A percentile compares a stretch with the other conserved stretches of the same genome.
phyloP scores from a whole-genome alignment of 805 yeast genomes.

The Kodamaea laetipori region DNA sequence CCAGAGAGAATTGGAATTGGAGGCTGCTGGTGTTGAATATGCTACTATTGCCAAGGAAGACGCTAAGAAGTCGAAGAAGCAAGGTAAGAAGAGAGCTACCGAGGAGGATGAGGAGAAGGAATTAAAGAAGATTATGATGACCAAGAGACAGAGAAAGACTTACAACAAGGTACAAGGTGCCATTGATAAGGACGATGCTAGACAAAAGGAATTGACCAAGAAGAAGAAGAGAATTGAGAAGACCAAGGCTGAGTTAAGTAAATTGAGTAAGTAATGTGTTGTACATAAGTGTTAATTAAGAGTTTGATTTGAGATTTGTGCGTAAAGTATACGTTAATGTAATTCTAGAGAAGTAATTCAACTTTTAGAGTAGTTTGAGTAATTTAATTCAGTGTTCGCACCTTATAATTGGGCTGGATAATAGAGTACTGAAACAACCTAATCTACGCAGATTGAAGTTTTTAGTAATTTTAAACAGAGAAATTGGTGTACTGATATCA shows the following conservation, averaged over 20 bases:
- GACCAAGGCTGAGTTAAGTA: conserved; percentile 30
- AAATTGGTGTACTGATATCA: too few species aligned
- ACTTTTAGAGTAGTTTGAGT: not conserved
- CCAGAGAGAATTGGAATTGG: conserved; percentile 81
- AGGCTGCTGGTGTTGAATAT: conserved; percentile 78
- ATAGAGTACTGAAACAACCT: too few species aligned
- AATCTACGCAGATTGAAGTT: too few species aligned
- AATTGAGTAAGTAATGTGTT: conserved; percentile 6
- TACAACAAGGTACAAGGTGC: conserved; percentile 96
- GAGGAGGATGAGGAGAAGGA: conserved; percentile 82
- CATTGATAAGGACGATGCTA: conserved; percentile 75
- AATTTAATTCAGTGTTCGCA: too few species aligned
- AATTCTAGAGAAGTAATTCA: too few species aligned
- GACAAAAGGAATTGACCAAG: conserved; percentile 66
- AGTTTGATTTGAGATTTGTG: not conserved
- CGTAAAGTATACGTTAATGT: too few species aligned
- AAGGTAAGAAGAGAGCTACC: conserved; percentile 43
- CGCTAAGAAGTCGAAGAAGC: conserved; percentile 31
- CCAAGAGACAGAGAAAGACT: conserved; percentile 90
- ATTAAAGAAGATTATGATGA: conserved; percentile 95
- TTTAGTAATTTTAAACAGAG: too few species aligned
- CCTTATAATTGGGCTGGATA: too few species aligned
- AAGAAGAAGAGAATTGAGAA: conserved; percentile 72
- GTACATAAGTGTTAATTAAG: not conserved
- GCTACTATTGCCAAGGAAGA: conserved; percentile 50